phyloP scores from a whole-genome alignment of 768 basidiomycete genomes.

The Pisolithus tinctorius region DNA sequence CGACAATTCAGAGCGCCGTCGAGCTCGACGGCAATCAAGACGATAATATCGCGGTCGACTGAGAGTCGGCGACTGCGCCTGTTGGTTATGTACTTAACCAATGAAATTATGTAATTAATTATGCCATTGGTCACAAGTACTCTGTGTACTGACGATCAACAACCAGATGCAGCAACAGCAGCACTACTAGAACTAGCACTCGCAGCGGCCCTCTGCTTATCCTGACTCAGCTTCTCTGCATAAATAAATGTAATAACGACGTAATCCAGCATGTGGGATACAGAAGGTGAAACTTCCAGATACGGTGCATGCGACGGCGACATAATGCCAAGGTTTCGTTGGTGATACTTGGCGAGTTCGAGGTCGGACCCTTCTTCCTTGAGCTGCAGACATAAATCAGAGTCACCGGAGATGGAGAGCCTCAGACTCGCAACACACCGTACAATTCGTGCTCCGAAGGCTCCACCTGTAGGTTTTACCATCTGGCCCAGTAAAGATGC shows the following conservation, averaged over 20 bases:
- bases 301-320: slow-evolving; percentile 20
- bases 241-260: slow-evolving; percentile 18
- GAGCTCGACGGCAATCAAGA: slow-evolving; percentile 1
- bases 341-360: slow-evolving; percentile 16
- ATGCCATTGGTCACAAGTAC: neutral
- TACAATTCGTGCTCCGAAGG: slow-evolving; percentile 18
- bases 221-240: no score
- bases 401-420: neutral
- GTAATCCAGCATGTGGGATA: slow-evolving; percentile 19
- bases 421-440: neutral
- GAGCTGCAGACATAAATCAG: slow-evolving; percentile 10
- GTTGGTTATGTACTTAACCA: neutral
- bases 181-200: no score
- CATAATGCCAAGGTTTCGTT: slow-evolving; percentile 18
- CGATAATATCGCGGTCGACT: slow-evolving; percentile 2
- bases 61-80: slow-evolving; percentile 13
- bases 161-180: no score
- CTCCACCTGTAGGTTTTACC: slow-evolving; percentile 29
- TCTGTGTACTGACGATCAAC: no score
- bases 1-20: neutral
- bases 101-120: neutral
- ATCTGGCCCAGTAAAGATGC: slow-evolving; percentile 29
- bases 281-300: slow-evolving; percentile 16
- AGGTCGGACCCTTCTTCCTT: slow-evolving; percentile 10
- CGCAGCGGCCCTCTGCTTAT: no score